These are phyloP conservation scores for Didymella glomerata DNA, from an alignment of 2,329 filamentous ascomycete genomes.

Conservation along the genomic window DNA sequence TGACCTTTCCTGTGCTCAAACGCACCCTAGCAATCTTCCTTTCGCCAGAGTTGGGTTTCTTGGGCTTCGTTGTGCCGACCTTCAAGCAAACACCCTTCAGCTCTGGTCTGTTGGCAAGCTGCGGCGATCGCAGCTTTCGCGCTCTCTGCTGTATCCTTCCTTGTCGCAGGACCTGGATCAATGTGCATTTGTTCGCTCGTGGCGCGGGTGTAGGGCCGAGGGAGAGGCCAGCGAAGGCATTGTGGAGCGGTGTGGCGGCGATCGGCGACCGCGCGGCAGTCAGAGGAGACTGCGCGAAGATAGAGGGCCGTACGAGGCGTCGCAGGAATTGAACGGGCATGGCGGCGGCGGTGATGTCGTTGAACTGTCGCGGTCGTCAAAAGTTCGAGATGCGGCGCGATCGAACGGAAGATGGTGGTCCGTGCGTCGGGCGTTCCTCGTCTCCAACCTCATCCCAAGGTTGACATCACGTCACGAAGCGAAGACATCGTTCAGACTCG, in stretches of 20 bases:
- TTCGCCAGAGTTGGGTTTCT: slow-evolving; percentile 99
- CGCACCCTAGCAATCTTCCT: slow-evolving; percentile 93
- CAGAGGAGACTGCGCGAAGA: slow-evolving; percentile 30
- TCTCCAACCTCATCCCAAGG: too few relatives aligned
- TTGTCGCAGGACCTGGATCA: slow-evolving; percentile 66
- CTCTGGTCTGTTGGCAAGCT: slow-evolving; percentile 76
- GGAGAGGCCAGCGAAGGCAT: slow-evolving; percentile 30
- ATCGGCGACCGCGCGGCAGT: slow-evolving; percentile 33
- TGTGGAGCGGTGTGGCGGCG: slow-evolving; percentile 30
- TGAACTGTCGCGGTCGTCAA: slow-evolving; percentile 18
- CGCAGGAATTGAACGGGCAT: slow-evolving; percentile 54
- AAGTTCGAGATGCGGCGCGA: slow-evolving; percentile 26
- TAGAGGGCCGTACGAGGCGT: slow-evolving; percentile 50
- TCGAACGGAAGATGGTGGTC: slow-evolving; percentile 13
- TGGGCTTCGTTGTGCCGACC: slow-evolving; percentile 91
- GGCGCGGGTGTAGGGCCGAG: slow-evolving; percentile 52
- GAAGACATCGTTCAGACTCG: too few relatives aligned
- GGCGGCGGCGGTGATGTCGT: slow-evolving; percentile 24
- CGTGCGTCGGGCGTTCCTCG: slow-evolving; percentile 11
- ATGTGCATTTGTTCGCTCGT: slow-evolving; percentile 54
- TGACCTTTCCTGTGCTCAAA: slow-evolving; percentile 82
- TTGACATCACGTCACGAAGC: too few relatives aligned
- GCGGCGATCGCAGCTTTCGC: slow-evolving; percentile 87
- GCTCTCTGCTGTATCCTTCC: slow-evolving; percentile 81
- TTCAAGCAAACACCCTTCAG: slow-evolving; percentile 97